Conservation (phyloP, 1,284 basidiomycete species). For the Tylopilus orsonianus region DNA sequence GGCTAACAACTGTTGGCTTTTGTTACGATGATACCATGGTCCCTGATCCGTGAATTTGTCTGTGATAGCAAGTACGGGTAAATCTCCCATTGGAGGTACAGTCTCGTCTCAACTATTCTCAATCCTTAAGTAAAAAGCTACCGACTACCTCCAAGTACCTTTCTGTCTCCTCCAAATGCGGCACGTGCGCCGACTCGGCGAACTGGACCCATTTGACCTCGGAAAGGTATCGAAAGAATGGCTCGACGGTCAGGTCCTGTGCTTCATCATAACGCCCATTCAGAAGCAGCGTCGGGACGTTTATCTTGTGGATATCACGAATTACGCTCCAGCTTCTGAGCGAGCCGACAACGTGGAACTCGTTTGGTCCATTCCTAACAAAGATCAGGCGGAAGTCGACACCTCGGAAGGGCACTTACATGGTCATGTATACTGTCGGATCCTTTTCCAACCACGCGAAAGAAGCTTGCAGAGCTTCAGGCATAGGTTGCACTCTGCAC, state of each 20-base stretch:
- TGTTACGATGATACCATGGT: neutral
- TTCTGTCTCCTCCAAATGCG: constrained; percentile 47
- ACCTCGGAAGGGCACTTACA: constrained; percentile 33
- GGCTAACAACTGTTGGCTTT: neutral
- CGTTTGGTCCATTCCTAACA: constrained; percentile 51
- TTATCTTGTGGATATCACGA: constrained; percentile 44
- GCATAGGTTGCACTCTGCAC: constrained; percentile 48
- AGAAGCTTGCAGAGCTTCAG: constrained; percentile 32
- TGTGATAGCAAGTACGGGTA: neutral
- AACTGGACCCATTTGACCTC: constrained; percentile 51
- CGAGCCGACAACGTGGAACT: constrained; percentile 48
- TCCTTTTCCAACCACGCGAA: constrained; percentile 39
- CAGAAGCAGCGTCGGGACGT: constrained; percentile 48
- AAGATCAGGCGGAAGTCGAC: neutral
- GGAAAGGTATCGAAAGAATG: constrained; percentile 45
- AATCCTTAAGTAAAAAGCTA: constrained; percentile 32
- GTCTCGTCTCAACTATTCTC: neutral
- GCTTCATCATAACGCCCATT: constrained; percentile 54
- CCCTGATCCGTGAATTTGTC: neutral
- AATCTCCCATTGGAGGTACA: neutral
- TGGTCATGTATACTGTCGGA: constrained; percentile 49
- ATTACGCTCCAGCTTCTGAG: constrained; percentile 51
- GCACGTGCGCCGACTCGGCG: constrained; percentile 44
- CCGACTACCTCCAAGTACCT: constrained; percentile 42
- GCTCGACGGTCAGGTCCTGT: constrained; percentile 43